Evolutionary conservation across 164 flowering plant genomes (phyloP).

Genomic region (Tetracentron sinense): DNA sequence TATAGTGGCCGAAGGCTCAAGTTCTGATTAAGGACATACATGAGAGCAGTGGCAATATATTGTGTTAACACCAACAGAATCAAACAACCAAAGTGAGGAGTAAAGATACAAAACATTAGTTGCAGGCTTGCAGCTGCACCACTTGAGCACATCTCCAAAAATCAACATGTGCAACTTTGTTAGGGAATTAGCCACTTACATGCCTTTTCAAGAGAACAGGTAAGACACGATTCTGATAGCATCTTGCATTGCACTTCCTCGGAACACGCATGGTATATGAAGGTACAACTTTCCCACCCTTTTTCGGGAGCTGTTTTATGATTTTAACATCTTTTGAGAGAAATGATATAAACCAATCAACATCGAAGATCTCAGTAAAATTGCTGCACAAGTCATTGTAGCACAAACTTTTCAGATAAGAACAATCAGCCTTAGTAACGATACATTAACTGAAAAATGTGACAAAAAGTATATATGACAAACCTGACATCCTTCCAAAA

Average conservation of each 20-base stretch:
- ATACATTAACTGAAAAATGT: slow-evolving; percentile 1
- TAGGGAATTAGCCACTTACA: slow-evolving; percentile 50
- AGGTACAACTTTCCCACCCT: slow-evolving; percentile 47
- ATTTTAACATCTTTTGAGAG: slow-evolving; percentile 71
- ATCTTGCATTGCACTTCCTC: slow-evolving; percentile 72
- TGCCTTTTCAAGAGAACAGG: slow-evolving; percentile 75
- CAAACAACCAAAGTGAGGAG: neutral
- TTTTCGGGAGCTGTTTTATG: slow-evolving; percentile 60
- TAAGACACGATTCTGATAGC: slow-evolving; percentile 67
- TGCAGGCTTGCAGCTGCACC: neutral
- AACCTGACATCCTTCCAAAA: slow-evolving; percentile 98
- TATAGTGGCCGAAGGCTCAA: neutral
- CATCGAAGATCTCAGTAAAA: slow-evolving; percentile 81
- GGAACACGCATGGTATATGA: slow-evolving; percentile 90
- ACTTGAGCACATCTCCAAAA: neutral
- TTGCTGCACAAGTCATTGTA: slow-evolving; percentile 42
- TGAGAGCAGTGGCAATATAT: neutral
- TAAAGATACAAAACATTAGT: neutral
- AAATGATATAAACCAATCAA: slow-evolving; percentile 70
- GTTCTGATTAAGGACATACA: neutral
- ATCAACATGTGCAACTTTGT: neutral
- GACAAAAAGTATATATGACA: slow-evolving; percentile 8
- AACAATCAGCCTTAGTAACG: neutral
- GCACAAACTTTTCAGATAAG: neutral
- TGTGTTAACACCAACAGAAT: no score